These are phyloP conservation scores for Neurospora sp. DNA, from an alignment of 495 filamentous ascomycete genomes.

Conservation along the genomic window DNA sequence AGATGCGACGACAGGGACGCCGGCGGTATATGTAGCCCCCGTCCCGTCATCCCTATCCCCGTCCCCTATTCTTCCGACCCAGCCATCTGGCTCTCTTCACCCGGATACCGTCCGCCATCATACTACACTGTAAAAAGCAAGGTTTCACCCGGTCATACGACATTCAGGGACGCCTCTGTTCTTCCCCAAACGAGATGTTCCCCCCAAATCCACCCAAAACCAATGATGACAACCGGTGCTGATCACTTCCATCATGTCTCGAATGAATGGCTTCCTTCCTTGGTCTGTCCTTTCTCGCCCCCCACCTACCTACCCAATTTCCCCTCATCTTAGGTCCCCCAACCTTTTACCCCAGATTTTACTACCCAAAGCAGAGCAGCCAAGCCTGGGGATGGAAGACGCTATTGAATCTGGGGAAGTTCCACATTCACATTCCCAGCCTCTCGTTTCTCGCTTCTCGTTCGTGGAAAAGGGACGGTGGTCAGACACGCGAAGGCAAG, in stretches of 20 bases:
- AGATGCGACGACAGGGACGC: not conserved
- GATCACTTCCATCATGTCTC: not conserved
- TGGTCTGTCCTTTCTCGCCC: not conserved
- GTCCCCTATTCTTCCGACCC: not conserved
- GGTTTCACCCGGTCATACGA: not conserved
- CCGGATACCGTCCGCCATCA: not conserved
- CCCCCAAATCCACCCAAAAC: not conserved
- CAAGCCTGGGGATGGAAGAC: not conserved
- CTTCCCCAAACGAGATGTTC: not conserved
- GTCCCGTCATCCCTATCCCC: not conserved
- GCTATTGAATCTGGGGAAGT: not conserved
- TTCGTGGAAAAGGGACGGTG: not conserved
- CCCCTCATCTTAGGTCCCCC: not conserved
- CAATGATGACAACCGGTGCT: not conserved
- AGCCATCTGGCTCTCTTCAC: not conserved
- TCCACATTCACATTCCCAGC: not conserved
- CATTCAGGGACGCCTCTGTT: not conserved
- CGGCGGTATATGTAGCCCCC: not conserved
- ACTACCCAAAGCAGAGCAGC: not conserved
- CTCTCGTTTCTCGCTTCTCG: not conserved
- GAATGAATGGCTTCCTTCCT: not conserved
- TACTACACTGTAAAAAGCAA: too few relatives aligned
- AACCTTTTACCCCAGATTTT: not conserved
- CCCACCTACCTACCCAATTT: not conserved
- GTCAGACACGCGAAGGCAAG: too few relatives aligned